Conservation (phyloP, 1,284 basidiomycete species). For the Apiotrichum laibachii region DNA sequence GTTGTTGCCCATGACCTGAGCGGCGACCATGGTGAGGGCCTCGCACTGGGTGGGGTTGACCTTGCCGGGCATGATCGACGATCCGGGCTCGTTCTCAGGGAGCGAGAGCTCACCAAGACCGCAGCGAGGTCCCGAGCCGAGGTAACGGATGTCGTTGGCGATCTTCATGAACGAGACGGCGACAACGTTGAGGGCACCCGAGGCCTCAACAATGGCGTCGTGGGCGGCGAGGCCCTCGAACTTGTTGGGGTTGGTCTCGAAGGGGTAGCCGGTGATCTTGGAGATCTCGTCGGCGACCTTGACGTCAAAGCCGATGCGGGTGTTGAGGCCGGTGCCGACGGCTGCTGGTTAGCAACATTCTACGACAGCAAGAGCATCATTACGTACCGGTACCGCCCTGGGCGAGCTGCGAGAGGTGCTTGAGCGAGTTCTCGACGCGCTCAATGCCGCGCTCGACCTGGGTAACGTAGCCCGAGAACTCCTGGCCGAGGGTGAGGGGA, state of each 20-base stretch:
- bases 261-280: slow-evolving; percentile 83
- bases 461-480: slow-evolving; percentile 97
- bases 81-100: slow-evolving; percentile 98
- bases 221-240: slow-evolving; percentile 97
- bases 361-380: no score
- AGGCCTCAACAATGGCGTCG: slow-evolving; percentile 95
- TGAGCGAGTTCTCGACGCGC: slow-evolving; percentile 76
- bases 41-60: slow-evolving; percentile 99
- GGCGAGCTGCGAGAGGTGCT: slow-evolving; percentile 84
- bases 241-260: slow-evolving; percentile 98
- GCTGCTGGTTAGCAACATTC: no score
- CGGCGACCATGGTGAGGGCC: slow-evolving; percentile 97
- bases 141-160: slow-evolving; percentile 97
- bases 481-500: slow-evolving; percentile 94
- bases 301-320: slow-evolving; percentile 92
- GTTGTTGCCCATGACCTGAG: slow-evolving; percentile 98
- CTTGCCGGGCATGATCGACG: slow-evolving; percentile 99
- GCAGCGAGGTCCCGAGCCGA: slow-evolving; percentile 95
- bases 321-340: slow-evolving; percentile 97
- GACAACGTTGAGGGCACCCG: slow-evolving; percentile 91
- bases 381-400: slow-evolving; percentile 98
- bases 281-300: slow-evolving; percentile 91
- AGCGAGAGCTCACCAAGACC: slow-evolving; percentile 91
- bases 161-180: slow-evolving; percentile 99
- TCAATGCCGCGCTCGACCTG: slow-evolving; percentile 89